Percentiles rank a stretch among this genome's conserved stretches.
These are phyloP conservation scores for Pseudocercospora fuligena DNA, from an alignment of 2,329 filamentous ascomycete genomes.

Conservation along the genomic window DNA sequence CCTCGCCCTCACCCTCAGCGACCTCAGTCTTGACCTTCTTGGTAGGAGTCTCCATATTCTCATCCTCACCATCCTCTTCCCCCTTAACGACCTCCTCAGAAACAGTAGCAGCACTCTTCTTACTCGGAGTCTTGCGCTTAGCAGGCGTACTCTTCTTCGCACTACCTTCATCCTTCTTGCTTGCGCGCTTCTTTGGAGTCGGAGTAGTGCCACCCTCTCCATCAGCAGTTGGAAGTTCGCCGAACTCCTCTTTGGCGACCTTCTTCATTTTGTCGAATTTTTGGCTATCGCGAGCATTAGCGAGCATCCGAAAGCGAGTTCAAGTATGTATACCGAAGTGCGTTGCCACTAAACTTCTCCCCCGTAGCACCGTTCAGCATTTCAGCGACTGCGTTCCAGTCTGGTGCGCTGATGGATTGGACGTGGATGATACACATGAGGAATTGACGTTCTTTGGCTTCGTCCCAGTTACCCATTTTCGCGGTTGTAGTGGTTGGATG, in stretches of 20 bases:
- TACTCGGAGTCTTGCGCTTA: constrained; percentile 26
- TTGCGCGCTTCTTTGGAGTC: constrained; percentile 18
- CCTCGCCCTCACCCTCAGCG: background rate
- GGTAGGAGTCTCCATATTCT: background rate
- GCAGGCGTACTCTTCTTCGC: constrained; percentile 18
- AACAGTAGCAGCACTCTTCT: constrained; percentile 11
- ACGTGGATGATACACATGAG: constrained; percentile 21
- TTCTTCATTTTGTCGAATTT: constrained; percentile 34
- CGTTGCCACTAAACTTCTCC: constrained; percentile 27
- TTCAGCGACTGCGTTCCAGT: constrained; percentile 29
- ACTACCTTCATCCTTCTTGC: constrained; percentile 18
- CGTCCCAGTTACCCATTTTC: constrained; percentile 21
- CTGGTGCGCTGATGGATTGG: constrained; percentile 10
- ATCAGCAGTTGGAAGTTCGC: constrained; percentile 19
- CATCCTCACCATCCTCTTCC: constrained; percentile 15
- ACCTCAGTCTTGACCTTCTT: too few relatives aligned
- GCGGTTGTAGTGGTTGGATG: constrained; percentile 2
- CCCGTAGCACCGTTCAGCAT: constrained; percentile 23
- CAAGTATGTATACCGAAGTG: constrained; percentile 27
- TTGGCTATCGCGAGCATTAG: constrained; percentile 25
- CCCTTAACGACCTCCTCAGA: constrained; percentile 13
- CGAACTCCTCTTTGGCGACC: constrained; percentile 22
- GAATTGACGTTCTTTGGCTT: constrained; percentile 19
- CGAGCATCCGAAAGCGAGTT: too few relatives aligned
- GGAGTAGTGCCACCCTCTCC: constrained; percentile 16